Percentiles rank a stretch among this genome's conserved stretches.
phyloP scores from a whole-genome alignment of 176 grass and related monocot genomes.

The Aegilops bicornis region DNA sequence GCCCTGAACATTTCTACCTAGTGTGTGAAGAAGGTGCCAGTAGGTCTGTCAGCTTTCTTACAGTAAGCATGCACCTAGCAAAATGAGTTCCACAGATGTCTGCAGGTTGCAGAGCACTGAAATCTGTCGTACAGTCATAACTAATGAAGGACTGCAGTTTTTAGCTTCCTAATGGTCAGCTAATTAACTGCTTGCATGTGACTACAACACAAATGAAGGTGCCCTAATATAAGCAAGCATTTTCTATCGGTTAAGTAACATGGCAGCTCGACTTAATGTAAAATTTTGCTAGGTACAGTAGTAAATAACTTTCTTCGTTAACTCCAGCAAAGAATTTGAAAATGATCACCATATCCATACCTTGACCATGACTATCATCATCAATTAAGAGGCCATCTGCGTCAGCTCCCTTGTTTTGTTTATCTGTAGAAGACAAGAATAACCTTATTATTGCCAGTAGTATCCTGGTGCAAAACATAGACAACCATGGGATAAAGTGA shows the following conservation, averaged over 20 bases:
- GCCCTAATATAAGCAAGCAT: neutral
- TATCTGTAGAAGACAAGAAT: conserved; percentile 38
- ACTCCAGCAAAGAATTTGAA: conserved; percentile 10
- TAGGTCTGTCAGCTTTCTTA: conserved; percentile 10
- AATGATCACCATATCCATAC: conserved; percentile 27
- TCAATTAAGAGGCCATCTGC: conserved; percentile 62
- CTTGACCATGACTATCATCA: conserved; percentile 51
- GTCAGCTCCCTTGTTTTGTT: conserved; percentile 54
- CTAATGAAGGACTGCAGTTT: neutral
- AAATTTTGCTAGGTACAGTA: neutral
- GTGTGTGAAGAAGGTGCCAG: neutral
- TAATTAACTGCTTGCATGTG: conserved; percentile 2
- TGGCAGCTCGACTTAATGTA: neutral
- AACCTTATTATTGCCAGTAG: conserved; percentile 8
- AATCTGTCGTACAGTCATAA: neutral
- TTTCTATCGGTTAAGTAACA: conserved; percentile 3
- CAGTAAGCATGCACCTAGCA: neutral
- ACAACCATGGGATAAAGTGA: conserved; percentile 13
- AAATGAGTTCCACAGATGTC: neutral
- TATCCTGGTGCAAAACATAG: conserved; percentile 2
- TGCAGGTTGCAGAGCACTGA: neutral
- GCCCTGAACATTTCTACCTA: conserved; percentile 11
- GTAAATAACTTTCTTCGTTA: conserved; percentile 7
- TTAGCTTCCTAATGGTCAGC: neutral
- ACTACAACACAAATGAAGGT: neutral